phyloP scores from a whole-genome alignment of 2,329 filamentous ascomycete genomes.

The Fusarium sterilihyphosum region DNA sequence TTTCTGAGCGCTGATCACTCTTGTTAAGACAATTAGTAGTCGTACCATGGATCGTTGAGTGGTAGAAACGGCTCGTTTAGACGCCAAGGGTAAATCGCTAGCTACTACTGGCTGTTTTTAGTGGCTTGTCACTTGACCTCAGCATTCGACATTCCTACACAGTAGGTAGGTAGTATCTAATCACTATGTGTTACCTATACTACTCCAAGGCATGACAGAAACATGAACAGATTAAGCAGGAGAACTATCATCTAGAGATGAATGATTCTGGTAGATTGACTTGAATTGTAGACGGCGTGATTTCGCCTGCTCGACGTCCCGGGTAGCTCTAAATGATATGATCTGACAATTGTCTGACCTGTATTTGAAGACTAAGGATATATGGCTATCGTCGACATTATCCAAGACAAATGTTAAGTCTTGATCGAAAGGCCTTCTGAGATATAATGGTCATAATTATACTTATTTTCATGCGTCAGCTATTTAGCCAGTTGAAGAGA shows the following conservation, averaged over 20 bases:
- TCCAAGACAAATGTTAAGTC: background rate
- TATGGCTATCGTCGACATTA: background rate
- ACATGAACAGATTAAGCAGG: background rate
- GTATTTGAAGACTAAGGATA: background rate
- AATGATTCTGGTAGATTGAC: background rate
- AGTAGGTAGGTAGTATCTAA: background rate
- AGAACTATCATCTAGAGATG: too few species aligned
- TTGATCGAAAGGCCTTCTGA: too few species aligned
- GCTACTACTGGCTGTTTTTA: background rate
- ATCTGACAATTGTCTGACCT: background rate
- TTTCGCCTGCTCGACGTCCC: background rate
- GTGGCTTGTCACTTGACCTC: constrained; percentile 34
- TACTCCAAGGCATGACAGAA: background rate
- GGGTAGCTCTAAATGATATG: background rate
- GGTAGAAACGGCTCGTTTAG: constrained; percentile 18
- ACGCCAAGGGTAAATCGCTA: constrained; percentile 23
- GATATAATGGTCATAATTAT: background rate
- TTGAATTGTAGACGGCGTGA: background rate
- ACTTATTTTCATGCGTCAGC: background rate
- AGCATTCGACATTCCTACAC: background rate
- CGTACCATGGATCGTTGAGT: background rate
- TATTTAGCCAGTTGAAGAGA: background rate
- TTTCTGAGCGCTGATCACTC: background rate
- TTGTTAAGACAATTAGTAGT: background rate
- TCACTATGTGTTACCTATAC: background rate